Evolutionary conservation across 768 basidiomycete species (phyloP).

Genomic region (Stropharia rugosoannulata): DNA sequence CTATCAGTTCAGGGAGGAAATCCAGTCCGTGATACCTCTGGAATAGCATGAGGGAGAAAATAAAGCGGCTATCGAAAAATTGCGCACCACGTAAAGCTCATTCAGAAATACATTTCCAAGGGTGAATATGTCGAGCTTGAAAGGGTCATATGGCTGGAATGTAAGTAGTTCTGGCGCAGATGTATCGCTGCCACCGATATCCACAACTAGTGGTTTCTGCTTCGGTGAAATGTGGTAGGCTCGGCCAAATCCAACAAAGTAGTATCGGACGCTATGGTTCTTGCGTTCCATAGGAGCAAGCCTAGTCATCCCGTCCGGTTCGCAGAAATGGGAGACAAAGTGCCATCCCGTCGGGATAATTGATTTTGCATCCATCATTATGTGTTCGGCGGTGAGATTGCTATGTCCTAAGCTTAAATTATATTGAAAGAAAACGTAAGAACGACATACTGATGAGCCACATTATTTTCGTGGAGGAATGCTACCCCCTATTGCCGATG

Average conservation of each 20-base stretch:
- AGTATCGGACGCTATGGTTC: slow-evolving; percentile 36
- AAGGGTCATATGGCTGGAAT: slow-evolving; percentile 24
- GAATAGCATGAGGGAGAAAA: not conserved
- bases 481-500: slow-evolving; percentile 22
- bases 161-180: slow-evolving; percentile 24
- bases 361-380: slow-evolving; percentile 36
- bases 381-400: slow-evolving; percentile 30
- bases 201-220: slow-evolving; percentile 16
- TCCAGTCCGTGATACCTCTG: slow-evolving; percentile 25
- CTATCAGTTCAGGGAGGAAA: slow-evolving; percentile 23
- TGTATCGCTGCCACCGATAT: slow-evolving; percentile 22
- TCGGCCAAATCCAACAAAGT: slow-evolving; percentile 35
- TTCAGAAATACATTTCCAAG: slow-evolving; percentile 26
- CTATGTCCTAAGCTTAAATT: slow-evolving; percentile 10
- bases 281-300: slow-evolving; percentile 27
- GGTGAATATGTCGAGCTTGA: slow-evolving; percentile 29
- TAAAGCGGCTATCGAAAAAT: not conserved
- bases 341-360: slow-evolving; percentile 34
- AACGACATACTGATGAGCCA: slow-evolving; percentile 29
- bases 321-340: slow-evolving; percentile 26
- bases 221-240: slow-evolving; percentile 20
- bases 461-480: slow-evolving; percentile 29
- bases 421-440: not conserved
- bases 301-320: slow-evolving; percentile 28
- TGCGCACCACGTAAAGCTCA: slow-evolving; percentile 22